Conservation (phyloP, 192 early-diverging fungal species). For the Backusella parvicylindrica region DNA sequence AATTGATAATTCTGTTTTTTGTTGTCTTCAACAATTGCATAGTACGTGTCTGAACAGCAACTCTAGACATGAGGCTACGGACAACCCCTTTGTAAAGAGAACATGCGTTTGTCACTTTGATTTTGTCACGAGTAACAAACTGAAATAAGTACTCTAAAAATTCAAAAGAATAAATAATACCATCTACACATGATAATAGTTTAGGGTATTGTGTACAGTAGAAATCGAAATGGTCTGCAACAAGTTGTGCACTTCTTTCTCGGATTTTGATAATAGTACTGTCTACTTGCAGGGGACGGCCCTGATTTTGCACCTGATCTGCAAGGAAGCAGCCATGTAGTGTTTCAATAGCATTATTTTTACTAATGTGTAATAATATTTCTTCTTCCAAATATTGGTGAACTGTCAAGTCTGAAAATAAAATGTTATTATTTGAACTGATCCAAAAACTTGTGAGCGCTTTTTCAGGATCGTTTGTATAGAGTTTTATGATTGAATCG, state of each 20-base stretch:
- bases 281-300: conserved; percentile 9
- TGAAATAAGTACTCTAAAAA: conserved; percentile 27
- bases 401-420: neutral
- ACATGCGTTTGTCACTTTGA: conserved; percentile 19
- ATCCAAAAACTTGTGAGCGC: conserved; percentile 19
- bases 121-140: conserved; percentile 16
- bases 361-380: conserved; percentile 4
- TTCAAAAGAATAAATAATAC: conserved; percentile 29
- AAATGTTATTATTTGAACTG: neutral
- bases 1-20: conserved; percentile 7
- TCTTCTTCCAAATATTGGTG: conserved; percentile 5
- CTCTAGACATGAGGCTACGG: conserved; percentile 18
- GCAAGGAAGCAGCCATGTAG: conserved; percentile 28
- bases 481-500: neutral
- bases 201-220: conserved; percentile 33
- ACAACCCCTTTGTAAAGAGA: conserved; percentile 29
- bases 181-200: conserved; percentile 30
- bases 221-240: conserved; percentile 26
- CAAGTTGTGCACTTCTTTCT: conserved; percentile 1
- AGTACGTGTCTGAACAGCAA: conserved; percentile 5
- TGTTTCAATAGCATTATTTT: conserved; percentile 25
- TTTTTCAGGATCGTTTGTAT: conserved; percentile 31
- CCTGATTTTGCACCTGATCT: conserved; percentile 4
- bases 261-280: conserved; percentile 9
- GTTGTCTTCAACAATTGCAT: conserved; percentile 9